Evolutionary conservation across 1,284 basidiomycete genomes (phyloP), one percentile per base, ranked within the genome.

Genomic region (Malassezia caprae): DNA sequence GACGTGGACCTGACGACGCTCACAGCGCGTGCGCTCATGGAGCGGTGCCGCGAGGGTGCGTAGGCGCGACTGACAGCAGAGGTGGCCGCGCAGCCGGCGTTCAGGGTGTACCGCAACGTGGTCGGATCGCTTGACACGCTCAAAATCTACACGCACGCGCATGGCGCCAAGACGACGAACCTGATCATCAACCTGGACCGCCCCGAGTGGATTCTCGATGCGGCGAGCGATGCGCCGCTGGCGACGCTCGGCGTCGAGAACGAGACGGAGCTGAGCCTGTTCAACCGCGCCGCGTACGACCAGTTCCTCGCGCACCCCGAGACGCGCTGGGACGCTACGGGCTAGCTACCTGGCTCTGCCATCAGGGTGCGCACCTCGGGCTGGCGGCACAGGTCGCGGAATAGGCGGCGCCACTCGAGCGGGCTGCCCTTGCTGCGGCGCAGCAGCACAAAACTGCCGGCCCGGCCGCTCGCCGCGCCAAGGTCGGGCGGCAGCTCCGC

Each of bases 141-240:
- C 58, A 98, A 98, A 73, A 77, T 94, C 13, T 98, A 98, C 75
- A 89, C 88, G 0, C 84, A 84, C 66, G 93, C 93, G 1, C 93
- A 96, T 72, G 90, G 90, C 10, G 81, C 90, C 55, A 98, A 98
- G 81, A 74, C 72, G 11, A 72, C 67, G 5, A 74, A 73, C 43
- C 55, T 74, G 21, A 74, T 74, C 58, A 69, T 74, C 63, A 74
- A 74, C 47, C 48, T 73, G 13, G 72, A 73, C 35, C 67, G 65
- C 31, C 61, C 62, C 1, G 72, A 74, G 15, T 74, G 69, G 68
- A 42, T 74, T n/a, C 51, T 70, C 2, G 43, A 8, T 1, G 30
- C 43, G 15, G 43, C 28, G 15, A 51, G 31, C 15, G 55, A 48
- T 39, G 51, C 55, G 8, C 59, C 65, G 0, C 50, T 69, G 12